Base-by-base conservation (phyloP, 1,139 yeast species). In the Saccharomyces hybrid region DNA sequence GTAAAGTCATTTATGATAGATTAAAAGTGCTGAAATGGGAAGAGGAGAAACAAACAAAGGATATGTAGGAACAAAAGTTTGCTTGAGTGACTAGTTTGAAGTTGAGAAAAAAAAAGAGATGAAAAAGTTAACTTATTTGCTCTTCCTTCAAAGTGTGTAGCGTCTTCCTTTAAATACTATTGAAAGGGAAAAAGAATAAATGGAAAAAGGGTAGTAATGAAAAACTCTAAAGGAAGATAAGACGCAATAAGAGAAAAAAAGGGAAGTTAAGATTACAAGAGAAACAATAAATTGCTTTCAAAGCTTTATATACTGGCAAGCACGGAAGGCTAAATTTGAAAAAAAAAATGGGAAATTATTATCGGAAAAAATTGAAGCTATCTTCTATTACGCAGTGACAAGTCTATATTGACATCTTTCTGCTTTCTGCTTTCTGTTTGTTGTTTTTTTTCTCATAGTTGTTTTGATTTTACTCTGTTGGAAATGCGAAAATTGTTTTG, bases 1-100 rank as follows among this genome's bases (percentile, higher is more conserved):
- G 81, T 66, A 78, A 73, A 38, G 44, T 38, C 44, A 38, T 38
- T 38, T 38, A 38, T 38, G 25, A 38, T 38, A 38, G 7, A 38
- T 38, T 38, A 38, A 5, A 16, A 38, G 44, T 19, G 25, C 19
- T 38, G 44, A 38, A 4, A 14, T 16, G 44, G n/a, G 44, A 16
- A 16, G 44, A n/a, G 44, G 19, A 19, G 25, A 16, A 38, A 38
- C 44, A 38, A 38, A 38, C 44, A 38, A 38, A 38, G 44, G 44
- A 38, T 16, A 38, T 38, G 23, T 16, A 14, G 11, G 13, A 16
- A 38, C 44, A 38, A 38, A 38, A 14, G 23, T 38, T 9, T 19
- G 44, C 44, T 38, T 38, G 44, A 38, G 25, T 16, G 44, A 38
- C 25, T 38, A 38, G 19, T 38, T 38, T 16, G 44, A 38, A 38